Conservation (phyloP, 495 filamentous ascomycete species). For the Podospora comata region DNA sequence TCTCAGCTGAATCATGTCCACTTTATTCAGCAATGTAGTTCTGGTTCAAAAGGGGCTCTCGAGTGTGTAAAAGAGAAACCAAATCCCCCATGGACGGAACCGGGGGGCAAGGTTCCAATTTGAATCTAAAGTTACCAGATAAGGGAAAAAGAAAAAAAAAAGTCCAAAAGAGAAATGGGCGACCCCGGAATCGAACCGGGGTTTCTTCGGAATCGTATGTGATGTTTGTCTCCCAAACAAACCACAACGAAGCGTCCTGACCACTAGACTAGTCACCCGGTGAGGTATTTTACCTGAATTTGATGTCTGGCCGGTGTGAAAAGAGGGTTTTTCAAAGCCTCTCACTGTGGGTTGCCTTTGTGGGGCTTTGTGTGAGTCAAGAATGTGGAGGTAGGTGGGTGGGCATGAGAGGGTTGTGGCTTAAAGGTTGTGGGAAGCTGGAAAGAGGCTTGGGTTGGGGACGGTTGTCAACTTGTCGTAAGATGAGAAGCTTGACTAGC, state of each 20-base stretch:
- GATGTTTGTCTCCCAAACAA: background rate
- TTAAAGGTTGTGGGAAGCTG: background rate
- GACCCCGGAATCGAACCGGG: conserved; percentile 28
- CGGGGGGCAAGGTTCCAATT: too few relatives aligned
- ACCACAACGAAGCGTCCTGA: conserved; percentile 12
- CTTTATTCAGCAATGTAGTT: too few relatives aligned
- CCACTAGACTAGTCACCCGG: conserved; percentile 12
- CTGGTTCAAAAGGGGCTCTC: too few relatives aligned
- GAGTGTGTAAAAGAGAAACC: too few relatives aligned
- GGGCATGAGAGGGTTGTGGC: background rate
- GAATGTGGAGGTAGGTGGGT: background rate
- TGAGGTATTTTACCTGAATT: conserved; percentile 1
- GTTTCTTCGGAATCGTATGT: conserved; percentile 22
- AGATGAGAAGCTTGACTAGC: background rate
- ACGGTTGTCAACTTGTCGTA: background rate
- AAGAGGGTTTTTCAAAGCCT: background rate
- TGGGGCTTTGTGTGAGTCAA: background rate
- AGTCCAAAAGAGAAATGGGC: conserved; percentile 10
- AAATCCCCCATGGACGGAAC: too few relatives aligned
- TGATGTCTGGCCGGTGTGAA: background rate
- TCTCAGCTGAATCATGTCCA: too few relatives aligned
- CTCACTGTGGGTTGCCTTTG: background rate
- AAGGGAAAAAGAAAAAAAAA: background rate
- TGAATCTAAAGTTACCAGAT: too few relatives aligned
- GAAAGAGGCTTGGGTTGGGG: background rate